Evolutionary conservation across 2,329 filamentous ascomycete genomes (phyloP).

Genomic region (Talaromyces sp.): DNA sequence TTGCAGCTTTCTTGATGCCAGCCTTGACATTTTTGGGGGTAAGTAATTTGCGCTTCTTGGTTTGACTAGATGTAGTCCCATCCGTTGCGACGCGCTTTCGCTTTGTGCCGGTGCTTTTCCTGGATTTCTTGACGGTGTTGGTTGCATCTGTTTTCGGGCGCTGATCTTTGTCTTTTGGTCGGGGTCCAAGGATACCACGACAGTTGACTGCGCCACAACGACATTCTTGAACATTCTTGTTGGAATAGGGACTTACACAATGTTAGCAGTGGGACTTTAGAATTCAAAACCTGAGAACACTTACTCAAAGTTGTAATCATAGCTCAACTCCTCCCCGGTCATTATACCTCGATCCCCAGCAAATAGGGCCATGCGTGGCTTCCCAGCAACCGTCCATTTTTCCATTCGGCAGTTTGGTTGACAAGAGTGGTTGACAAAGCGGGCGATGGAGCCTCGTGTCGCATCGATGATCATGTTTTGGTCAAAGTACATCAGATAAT

Average conservation of each 20-base stretch:
- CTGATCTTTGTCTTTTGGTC: constrained; percentile 52
- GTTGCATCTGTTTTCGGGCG: constrained; percentile 30
- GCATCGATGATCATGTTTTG: constrained; percentile 99
- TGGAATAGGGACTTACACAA: constrained; percentile 54
- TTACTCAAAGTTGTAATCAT: constrained; percentile 80
- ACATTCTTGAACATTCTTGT: constrained; percentile 66
- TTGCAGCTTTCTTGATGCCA: constrained; percentile 32
- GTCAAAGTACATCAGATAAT: constrained; percentile 98
- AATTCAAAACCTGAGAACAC: constrained; percentile 22
- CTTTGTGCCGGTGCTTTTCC: constrained; percentile 30
- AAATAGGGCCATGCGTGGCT: constrained; percentile 95
- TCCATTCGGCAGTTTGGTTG: constrained; percentile 97
- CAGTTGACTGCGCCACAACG: constrained; percentile 64
- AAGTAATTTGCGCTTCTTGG: constrained; percentile 24
- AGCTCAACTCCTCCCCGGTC: constrained; percentile 94
- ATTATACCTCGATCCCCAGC: constrained; percentile 86
- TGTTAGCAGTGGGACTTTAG: constrained; percentile 14
- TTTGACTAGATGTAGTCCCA: background rate
- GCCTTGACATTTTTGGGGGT: constrained; percentile 35
- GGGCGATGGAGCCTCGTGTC: constrained; percentile 90
- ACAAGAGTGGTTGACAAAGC: constrained; percentile 98
- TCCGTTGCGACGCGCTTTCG: constrained; percentile 30
- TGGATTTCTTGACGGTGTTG: constrained; percentile 20
- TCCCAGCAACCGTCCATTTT: constrained; percentile 92
- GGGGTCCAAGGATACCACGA: constrained; percentile 63